phyloP scores from a whole-genome alignment of 495 filamentous ascomycete species.

The Platismatia glauca region DNA sequence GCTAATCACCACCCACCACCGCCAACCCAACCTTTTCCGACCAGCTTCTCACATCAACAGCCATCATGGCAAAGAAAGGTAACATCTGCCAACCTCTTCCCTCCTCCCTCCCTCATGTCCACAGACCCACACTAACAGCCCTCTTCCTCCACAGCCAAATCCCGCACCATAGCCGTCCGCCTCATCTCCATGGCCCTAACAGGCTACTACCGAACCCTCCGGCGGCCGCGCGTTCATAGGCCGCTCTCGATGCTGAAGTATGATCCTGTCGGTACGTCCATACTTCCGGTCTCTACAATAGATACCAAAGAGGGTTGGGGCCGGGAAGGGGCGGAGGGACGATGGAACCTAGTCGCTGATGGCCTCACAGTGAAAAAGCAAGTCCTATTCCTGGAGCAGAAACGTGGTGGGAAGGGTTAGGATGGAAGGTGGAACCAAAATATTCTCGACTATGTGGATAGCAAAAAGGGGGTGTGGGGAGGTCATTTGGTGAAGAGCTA shows the following conservation, averaged over 20 bases:
- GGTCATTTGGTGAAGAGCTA: background rate
- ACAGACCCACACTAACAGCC: background rate
- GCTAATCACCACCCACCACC: background rate
- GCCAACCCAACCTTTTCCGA: background rate
- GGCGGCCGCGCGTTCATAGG: slow-evolving; percentile 67
- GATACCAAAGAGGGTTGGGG: background rate
- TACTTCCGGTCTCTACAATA: background rate
- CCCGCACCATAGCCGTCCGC: slow-evolving; percentile 83
- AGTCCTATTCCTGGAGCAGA: slow-evolving; percentile 88
- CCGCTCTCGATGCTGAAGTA: slow-evolving; percentile 98
- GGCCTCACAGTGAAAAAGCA: slow-evolving; percentile 59
- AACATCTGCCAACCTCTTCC: background rate
- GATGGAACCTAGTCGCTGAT: background rate
- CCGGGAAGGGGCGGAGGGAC: background rate
- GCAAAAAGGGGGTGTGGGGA: background rate
- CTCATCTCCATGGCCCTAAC: slow-evolving; percentile 98
- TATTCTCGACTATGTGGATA: background rate
- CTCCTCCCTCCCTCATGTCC: background rate
- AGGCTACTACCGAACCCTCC: slow-evolving; percentile 86
- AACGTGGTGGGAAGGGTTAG: slow-evolving; percentile 45
- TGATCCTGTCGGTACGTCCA: slow-evolving; percentile 82
- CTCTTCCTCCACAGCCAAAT: slow-evolving; percentile 56
- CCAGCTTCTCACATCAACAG: background rate
- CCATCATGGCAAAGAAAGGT: slow-evolving; percentile 8
- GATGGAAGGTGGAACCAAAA: background rate